Conservation (phyloP, 208 protist genomes). For the Acanthamoeba healyi region DNA sequence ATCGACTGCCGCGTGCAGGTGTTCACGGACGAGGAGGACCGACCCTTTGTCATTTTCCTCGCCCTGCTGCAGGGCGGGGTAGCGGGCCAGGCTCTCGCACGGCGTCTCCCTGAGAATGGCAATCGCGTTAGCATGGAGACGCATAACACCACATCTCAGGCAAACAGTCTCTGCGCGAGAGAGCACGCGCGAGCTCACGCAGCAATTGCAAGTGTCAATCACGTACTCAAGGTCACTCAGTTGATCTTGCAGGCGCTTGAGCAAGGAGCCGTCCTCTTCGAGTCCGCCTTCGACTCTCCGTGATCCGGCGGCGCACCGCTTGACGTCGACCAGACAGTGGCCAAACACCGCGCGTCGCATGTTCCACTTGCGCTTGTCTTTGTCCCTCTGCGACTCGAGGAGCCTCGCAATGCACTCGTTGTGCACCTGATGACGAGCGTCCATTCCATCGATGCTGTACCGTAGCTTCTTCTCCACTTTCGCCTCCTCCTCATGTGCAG, state of each 20-base stretch:
- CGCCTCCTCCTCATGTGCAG: background rate
- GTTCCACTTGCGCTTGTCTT: background rate
- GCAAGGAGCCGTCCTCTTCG: background rate
- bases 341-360: background rate
- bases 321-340: conserved; percentile 18
- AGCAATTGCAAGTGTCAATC: no score
- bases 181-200: no score
- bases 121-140: no score
- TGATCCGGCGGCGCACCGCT: background rate
- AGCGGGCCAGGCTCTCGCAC: background rate
- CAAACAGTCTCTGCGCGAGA: background rate
- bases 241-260: background rate
- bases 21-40: conserved; percentile 7
- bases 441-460: background rate
- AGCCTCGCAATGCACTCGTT: background rate
- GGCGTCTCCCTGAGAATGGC: background rate
- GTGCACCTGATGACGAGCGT: background rate
- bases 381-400: background rate
- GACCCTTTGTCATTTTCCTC: background rate
- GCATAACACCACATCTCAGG: background rate
- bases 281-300: background rate
- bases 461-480: no score
- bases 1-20: conserved; percentile 3
- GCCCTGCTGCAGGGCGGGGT: background rate
- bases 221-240: background rate